Evolutionary conservation across 768 basidiomycete species (phyloP).

Genomic region (Serendipita sp.): DNA sequence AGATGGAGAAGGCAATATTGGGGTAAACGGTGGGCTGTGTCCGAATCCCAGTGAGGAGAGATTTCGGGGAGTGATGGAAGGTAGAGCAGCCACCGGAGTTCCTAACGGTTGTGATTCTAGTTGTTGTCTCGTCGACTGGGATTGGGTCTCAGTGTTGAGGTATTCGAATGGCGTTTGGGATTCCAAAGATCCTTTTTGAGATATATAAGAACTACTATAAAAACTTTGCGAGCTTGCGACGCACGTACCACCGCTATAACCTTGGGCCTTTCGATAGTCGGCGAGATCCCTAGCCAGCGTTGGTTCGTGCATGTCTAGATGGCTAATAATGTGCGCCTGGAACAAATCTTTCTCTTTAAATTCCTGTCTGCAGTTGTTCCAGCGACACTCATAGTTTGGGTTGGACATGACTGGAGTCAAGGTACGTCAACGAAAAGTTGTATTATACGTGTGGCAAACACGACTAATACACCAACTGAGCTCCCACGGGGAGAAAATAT

Average conservation of each 20-base stretch:
- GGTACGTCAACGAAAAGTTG: background rate
- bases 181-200: background rate
- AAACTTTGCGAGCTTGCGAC: background rate
- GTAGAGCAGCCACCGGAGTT: background rate
- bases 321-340: background rate
- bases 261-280: background rate
- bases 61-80: background rate
- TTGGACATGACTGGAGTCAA: background rate
- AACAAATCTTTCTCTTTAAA: background rate
- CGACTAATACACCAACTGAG: background rate
- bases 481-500: background rate
- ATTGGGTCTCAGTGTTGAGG: background rate
- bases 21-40: background rate
- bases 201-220: background rate
- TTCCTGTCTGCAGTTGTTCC: background rate
- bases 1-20: background rate
- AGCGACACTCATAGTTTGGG: constrained; percentile 1
- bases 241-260: background rate
- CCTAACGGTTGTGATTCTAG: too few species aligned
- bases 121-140: background rate
- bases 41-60: background rate
- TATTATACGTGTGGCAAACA: background rate
- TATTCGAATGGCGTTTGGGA: background rate
- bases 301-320: background rate
- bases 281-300: background rate